These are phyloP conservation scores for Phylloporus scabripes DNA, from an alignment of 768 basidiomycete genomes.

Conservation along the genomic window DNA sequence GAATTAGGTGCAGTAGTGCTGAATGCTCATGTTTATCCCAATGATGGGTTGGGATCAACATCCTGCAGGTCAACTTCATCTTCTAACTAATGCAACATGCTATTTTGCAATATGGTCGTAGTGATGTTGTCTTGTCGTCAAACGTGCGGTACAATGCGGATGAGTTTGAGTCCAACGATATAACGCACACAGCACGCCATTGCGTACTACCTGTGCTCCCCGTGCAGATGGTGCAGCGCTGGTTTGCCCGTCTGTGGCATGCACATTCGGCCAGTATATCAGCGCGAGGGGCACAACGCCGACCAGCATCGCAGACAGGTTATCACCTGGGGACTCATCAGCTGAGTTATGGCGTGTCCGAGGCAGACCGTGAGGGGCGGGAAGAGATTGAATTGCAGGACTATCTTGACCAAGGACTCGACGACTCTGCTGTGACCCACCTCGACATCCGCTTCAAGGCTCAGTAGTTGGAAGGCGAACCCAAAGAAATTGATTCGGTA, in stretches of 20 bases:
- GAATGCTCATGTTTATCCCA: no score
- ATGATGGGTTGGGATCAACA: no score
- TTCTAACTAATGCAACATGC: no score
- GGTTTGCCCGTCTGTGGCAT: constrained; percentile 58
- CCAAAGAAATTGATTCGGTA: neutral
- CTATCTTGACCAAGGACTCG: constrained; percentile 51
- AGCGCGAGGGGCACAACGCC: constrained; percentile 25
- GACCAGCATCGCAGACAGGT: constrained; percentile 24
- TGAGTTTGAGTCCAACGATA: no score
- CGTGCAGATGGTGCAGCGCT: constrained; percentile 39
- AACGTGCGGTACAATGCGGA: no score
- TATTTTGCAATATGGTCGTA: no score
- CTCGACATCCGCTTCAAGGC: neutral
- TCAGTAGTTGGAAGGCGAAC: neutral
- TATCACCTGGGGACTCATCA: constrained; percentile 70
- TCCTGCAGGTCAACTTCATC: no score
- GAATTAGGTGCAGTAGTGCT: no score
- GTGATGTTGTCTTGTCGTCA: no score
- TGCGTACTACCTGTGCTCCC: constrained; percentile 4
- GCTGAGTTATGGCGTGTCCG: constrained; percentile 44
- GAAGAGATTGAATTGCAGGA: constrained; percentile 26
- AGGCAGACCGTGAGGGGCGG: constrained; percentile 26
- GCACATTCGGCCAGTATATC: constrained; percentile 58
- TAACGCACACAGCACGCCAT: no score
- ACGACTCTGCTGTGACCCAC: constrained; percentile 26